Base-by-base conservation (phyloP, 1,284 basidiomycete species). In the Leccinum olivaceoglutinosum region DNA sequence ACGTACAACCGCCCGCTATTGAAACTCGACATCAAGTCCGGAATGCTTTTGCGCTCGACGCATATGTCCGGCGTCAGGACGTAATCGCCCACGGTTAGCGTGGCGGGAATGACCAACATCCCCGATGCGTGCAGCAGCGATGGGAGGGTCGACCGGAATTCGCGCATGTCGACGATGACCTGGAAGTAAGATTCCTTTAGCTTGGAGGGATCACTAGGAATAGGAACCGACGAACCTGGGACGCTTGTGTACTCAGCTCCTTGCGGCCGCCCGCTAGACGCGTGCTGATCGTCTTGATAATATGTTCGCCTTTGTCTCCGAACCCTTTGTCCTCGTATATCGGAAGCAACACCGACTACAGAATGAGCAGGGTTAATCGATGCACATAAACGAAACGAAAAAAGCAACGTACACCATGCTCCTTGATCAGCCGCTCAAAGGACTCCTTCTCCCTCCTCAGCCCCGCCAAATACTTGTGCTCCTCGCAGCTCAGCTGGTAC, bases 161-260 rank as follows among this genome's bases (percentile, higher is more conserved):
- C 96, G 69, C 96, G 87, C 84, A 98, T 92, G 75, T 98, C 97
- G 12, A 98, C 95, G 62, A 99, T 88, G 63, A 99, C 89, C 92
- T 95, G 67, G 0, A 55, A 32, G 2, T 3, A 14, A 2, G 1
- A 18, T 67, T 41, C 0, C 14, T 2, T 54, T n/a, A 63, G 2
- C 21, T 9, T 62, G 16, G 3, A 34, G 6, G 11, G 14, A 8
- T 38, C n/a, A 60, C 58, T 46, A 5, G 59, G 8, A 41, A 10
- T 41, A 34, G 2, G 5, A 49, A 49, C 59, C 71, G 55, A 66
- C 78, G 49, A 68, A 92, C 93, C 73, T 87, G 83, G 0, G 93
- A 87, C 9, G 88, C 86, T 68, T 90, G 88, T 1, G 79, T 79
- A 63, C 80, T 86, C 16, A 89, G 71, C 59, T 90, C 86, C 64